phyloP scores from a whole-genome alignment of 768 basidiomycete species.

The Agaricus subrufescens region DNA sequence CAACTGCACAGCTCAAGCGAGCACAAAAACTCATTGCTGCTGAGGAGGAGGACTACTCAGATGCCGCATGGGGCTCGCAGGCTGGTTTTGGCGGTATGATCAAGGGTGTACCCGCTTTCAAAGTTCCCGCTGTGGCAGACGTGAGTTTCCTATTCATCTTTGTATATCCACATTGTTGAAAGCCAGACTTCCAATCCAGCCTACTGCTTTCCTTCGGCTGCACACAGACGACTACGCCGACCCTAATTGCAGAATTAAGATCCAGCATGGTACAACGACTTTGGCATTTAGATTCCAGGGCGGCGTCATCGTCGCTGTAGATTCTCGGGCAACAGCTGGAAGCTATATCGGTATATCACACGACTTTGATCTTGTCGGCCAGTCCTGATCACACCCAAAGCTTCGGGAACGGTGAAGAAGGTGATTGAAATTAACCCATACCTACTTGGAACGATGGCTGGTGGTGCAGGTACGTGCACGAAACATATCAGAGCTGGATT shows the following conservation, averaged over 20 bases:
- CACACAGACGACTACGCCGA: constrained; percentile 97
- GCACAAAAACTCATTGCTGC: constrained; percentile 40
- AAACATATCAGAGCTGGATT: neutral
- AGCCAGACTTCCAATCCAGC: constrained; percentile 40
- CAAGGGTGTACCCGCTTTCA: constrained; percentile 68
- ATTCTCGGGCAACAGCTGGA: constrained; percentile 95
- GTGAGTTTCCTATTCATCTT: constrained; percentile 38
- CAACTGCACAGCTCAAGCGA: constrained; percentile 43
- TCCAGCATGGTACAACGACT: constrained; percentile 97
- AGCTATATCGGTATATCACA: constrained; percentile 84
- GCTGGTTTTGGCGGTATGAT: constrained; percentile 77
- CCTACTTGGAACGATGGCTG: constrained; percentile 99
- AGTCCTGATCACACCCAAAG: constrained; percentile 33
- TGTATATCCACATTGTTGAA: neutral
- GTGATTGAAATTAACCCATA: constrained; percentile 99
- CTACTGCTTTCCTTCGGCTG: constrained; percentile 82
- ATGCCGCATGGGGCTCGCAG: constrained; percentile 76
- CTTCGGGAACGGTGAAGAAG: constrained; percentile 97
- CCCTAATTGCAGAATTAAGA: constrained; percentile 93
- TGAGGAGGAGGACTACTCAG: constrained; percentile 61
- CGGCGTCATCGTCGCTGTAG: constrained; percentile 99
- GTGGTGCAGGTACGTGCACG: constrained; percentile 78
- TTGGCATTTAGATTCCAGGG: constrained; percentile 96
- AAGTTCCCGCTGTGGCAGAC: constrained; percentile 69
- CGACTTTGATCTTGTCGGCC: neutral